These are phyloP conservation scores for Penicillium desertorum DNA, from an alignment of 495 filamentous ascomycete genomes.

Conservation along the genomic window DNA sequence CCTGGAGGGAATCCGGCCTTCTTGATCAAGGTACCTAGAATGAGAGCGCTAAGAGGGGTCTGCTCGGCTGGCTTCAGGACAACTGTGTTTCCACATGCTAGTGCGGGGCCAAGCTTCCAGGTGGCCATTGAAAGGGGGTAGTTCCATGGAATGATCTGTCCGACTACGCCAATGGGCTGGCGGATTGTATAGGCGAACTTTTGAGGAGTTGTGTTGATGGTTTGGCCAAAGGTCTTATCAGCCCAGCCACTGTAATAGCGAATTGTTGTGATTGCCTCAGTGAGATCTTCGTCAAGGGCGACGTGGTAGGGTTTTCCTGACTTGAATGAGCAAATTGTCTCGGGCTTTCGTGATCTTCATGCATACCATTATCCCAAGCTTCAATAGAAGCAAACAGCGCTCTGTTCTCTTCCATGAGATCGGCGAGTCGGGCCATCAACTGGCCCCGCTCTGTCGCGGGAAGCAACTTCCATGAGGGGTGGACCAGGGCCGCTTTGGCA, in stretches of 20 bases:
- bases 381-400: slow-evolving; percentile 86
- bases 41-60: slow-evolving; percentile 79
- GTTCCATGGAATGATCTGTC: slow-evolving; percentile 93
- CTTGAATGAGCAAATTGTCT: slow-evolving; percentile 9
- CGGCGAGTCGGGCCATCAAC: slow-evolving; percentile 71
- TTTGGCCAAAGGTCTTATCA: slow-evolving; percentile 89
- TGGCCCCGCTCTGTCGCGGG: slow-evolving; percentile 70
- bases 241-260: slow-evolving; percentile 89
- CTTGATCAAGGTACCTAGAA: slow-evolving; percentile 73
- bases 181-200: slow-evolving; percentile 90
- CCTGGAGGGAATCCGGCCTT: slow-evolving; percentile 90
- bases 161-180: slow-evolving; percentile 86
- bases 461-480: slow-evolving; percentile 76
- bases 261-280: slow-evolving; percentile 65
- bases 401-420: slow-evolving; percentile 65
- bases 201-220: slow-evolving; percentile 71
- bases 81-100: slow-evolving; percentile 84
- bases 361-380: slow-evolving; percentile 84
- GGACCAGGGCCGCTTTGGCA: slow-evolving; percentile 75
- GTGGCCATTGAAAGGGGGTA: slow-evolving; percentile 84
- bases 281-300: slow-evolving; percentile 68
- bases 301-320: slow-evolving; percentile 70
- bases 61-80: slow-evolving; percentile 91
- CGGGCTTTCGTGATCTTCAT: too few species aligned
- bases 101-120: slow-evolving; percentile 88